phyloP scores from a whole-genome alignment of 1,284 basidiomycete species.

The Ganoderma sinense region DNA sequence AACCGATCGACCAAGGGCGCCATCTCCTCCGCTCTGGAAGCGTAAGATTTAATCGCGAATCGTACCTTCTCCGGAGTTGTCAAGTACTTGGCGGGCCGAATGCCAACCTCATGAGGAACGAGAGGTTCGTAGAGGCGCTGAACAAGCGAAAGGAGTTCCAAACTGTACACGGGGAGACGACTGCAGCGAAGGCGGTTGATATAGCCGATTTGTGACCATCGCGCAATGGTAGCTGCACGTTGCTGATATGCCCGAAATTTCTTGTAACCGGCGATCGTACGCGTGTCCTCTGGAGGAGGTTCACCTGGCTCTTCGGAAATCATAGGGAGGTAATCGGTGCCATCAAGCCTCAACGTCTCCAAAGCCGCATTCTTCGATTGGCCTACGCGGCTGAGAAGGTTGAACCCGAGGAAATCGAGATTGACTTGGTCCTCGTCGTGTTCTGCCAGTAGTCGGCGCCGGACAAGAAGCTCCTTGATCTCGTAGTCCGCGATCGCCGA shows the following conservation, averaged over 20 bases:
- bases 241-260: slow-evolving; percentile 64
- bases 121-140: slow-evolving; percentile 56
- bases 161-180: slow-evolving; percentile 67
- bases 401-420: slow-evolving; percentile 72
- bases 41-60: slow-evolving; percentile 69
- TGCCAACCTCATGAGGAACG: slow-evolving; percentile 60
- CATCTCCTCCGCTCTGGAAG: slow-evolving; percentile 65
- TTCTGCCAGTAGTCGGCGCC: slow-evolving; percentile 67
- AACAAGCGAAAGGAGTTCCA: slow-evolving; percentile 62
- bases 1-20: slow-evolving; percentile 73
- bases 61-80: slow-evolving; percentile 52
- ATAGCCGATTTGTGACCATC: slow-evolving; percentile 77
- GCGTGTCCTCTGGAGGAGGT: slow-evolving; percentile 73
- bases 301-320: slow-evolving; percentile 62
- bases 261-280: slow-evolving; percentile 80
- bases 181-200: slow-evolving; percentile 83
- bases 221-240: slow-evolving; percentile 60
- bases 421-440: slow-evolving; percentile 60
- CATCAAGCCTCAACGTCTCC: slow-evolving; percentile 71
- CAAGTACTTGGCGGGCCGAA: slow-evolving; percentile 48
- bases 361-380: slow-evolving; percentile 60
- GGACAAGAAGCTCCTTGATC: slow-evolving; percentile 88
- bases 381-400: slow-evolving; percentile 63
- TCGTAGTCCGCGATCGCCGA: slow-evolving; percentile 88
- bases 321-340: slow-evolving; percentile 70